phyloP scores from a whole-genome alignment of 23 red algal genomes.

The Gracilaria gracilis region DNA sequence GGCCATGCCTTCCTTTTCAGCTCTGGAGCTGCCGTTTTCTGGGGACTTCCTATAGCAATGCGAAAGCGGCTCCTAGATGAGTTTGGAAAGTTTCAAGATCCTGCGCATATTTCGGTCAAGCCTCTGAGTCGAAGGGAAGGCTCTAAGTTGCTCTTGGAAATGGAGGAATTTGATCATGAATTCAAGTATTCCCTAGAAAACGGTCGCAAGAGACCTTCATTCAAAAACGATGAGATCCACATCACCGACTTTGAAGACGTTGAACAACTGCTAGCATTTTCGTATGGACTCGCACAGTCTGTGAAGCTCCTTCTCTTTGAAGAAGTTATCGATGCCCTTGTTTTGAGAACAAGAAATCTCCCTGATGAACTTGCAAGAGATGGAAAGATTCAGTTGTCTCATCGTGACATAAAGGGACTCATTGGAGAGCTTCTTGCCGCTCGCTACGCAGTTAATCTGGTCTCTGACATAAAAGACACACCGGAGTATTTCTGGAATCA shows the following conservation, averaged over 20 bases:
- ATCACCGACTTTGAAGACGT: constrained; percentile 68
- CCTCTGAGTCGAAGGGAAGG: background rate
- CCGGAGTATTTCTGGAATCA: constrained; percentile 97
- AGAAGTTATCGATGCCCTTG: constrained; percentile 83
- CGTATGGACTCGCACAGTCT: constrained; percentile 94
- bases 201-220: constrained; percentile 43
- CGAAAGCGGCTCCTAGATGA: constrained; percentile 63
- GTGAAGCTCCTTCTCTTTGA: constrained; percentile 90
- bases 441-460: constrained; percentile 84
- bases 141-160: constrained; percentile 26
- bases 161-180: constrained; percentile 96
- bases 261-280: constrained; percentile 83
- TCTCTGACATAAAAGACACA: constrained; percentile 95
- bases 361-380: constrained; percentile 84
- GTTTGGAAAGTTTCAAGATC: constrained; percentile 39
- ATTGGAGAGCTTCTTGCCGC: constrained; percentile 92
- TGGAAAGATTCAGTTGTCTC: constrained; percentile 74
- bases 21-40: constrained; percentile 93
- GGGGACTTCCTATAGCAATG: constrained; percentile 73
- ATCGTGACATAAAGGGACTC: constrained; percentile 64
- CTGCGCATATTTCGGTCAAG: background rate
- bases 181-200: constrained; percentile 74
- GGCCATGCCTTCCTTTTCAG: constrained; percentile 92
- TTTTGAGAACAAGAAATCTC: constrained; percentile 75
- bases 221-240: constrained; percentile 87